phyloP scores from a whole-genome alignment of 805 yeast species.

The Yamadazyma philogaea region DNA sequence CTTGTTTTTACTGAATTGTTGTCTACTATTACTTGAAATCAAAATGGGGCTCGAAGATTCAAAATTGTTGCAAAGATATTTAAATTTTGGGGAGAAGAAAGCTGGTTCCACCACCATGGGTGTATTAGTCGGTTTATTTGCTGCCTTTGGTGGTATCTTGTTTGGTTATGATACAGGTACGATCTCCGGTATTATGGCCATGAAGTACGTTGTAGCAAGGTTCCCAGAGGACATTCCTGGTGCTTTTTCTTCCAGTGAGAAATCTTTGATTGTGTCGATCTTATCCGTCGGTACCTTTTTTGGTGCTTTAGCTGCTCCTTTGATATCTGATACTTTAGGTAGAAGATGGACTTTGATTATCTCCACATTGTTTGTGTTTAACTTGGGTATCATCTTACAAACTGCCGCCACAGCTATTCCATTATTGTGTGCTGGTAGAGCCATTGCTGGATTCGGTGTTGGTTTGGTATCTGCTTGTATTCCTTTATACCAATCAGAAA shows the following conservation, averaged over 20 bases:
- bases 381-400: slow-evolving; percentile 38
- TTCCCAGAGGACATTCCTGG: slow-evolving; percentile 19
- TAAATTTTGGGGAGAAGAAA: slow-evolving; percentile 45
- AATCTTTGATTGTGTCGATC: slow-evolving; percentile 24
- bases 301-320: slow-evolving; percentile 38
- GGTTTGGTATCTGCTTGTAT: slow-evolving; percentile 41
- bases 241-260: slow-evolving; percentile 20
- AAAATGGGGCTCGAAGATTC: slow-evolving; percentile 40
- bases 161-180: slow-evolving; percentile 45
- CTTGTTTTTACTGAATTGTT: slow-evolving; percentile 28
- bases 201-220: slow-evolving; percentile 31
- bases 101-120: slow-evolving; percentile 45
- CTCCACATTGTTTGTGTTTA: slow-evolving; percentile 33
- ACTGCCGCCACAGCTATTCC: slow-evolving; percentile 34
- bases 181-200: slow-evolving; percentile 41
- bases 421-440: slow-evolving; percentile 41
- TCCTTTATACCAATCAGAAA: slow-evolving; percentile 41
- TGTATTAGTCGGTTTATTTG: slow-evolving; percentile 38
- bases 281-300: slow-evolving; percentile 43
- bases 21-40: background rate
- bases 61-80: slow-evolving; percentile 23
- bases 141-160: slow-evolving; percentile 42
- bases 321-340: slow-evolving; percentile 36
- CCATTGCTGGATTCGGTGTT: slow-evolving; percentile 43
- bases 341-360: slow-evolving; percentile 37